phyloP scores from a whole-genome alignment of 345 rosid species.

The Camelina neglecta region DNA sequence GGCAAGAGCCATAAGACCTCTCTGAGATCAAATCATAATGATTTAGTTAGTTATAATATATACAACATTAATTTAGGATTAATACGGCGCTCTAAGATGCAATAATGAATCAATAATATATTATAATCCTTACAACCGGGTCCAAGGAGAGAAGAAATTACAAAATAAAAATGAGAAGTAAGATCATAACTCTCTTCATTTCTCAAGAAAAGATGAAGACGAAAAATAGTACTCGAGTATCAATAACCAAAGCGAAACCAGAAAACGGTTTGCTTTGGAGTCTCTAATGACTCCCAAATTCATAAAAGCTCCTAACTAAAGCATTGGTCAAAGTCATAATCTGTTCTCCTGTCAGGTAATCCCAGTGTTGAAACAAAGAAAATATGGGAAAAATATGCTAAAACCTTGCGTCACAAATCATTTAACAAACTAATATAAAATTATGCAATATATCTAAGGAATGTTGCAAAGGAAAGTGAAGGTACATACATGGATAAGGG shows the following conservation, averaged over 20 bases:
- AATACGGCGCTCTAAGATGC: conserved; percentile 7
- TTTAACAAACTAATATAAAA: neutral
- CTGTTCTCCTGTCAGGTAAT: conserved; percentile 20
- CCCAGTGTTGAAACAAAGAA: conserved; percentile 7
- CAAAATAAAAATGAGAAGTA: neutral
- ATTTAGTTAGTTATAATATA: conserved; percentile 10
- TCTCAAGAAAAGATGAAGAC: neutral
- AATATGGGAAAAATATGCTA: neutral
- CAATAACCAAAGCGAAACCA: conserved; percentile 16
- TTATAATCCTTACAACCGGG: conserved; percentile 6
- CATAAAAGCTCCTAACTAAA: conserved; percentile 13
- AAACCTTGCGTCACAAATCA: conserved; percentile 26
- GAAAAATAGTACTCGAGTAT: neutral
- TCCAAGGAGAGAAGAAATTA: conserved; percentile 17
- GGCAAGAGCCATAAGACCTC: conserved; percentile 95
- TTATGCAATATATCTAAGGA: neutral
- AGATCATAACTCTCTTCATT: neutral
- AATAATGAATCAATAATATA: conserved; percentile 19
- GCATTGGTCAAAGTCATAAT: conserved; percentile 9
- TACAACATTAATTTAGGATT: conserved; percentile 3
- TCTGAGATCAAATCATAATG: conserved; percentile 53
- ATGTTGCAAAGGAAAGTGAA: conserved; percentile 24
- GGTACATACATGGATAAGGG: conserved; percentile 83
- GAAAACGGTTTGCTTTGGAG: conserved; percentile 8
- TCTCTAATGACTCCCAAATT: conserved; percentile 2